These are phyloP conservation scores for Eucalyptus cladocalyx DNA, from an alignment of 345 rosid species.

Conservation along the genomic window DNA sequence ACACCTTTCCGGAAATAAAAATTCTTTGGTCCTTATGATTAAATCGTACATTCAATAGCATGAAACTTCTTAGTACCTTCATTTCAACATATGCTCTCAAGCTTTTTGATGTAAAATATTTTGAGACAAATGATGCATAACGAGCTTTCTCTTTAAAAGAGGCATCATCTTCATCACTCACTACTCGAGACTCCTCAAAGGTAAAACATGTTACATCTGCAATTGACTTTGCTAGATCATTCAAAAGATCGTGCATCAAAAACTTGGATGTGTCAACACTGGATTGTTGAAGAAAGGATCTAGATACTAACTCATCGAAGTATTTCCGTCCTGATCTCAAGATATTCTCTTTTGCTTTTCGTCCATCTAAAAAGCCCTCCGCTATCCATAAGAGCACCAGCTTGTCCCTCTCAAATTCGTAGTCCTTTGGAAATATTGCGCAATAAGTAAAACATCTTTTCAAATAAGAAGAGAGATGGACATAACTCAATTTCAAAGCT, in stretches of 20 bases:
- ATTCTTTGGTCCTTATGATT: accelerated
- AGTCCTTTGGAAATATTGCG: neutral
- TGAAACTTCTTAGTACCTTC: neutral
- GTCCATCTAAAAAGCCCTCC: neutral
- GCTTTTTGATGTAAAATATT: neutral
- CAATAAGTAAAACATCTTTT: too few species aligned
- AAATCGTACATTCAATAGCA: accelerated
- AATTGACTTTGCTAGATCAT: neutral
- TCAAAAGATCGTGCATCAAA: neutral
- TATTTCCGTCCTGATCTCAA: accelerated
- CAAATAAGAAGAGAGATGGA: too few species aligned
- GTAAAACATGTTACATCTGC: accelerated
- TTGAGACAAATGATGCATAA: neutral
- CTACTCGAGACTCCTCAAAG: accelerated
- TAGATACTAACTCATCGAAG: neutral
- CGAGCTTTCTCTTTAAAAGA: neutral
- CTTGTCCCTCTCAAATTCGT: too few species aligned
- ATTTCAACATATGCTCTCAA: accelerated
- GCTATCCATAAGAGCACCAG: too few species aligned
- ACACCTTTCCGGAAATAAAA: neutral
- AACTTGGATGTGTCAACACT: neutral
- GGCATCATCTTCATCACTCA: neutral
- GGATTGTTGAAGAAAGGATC: neutral
- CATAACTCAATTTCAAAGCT: too few species aligned
- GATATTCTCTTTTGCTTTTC: neutral